phyloP scores from a whole-genome alignment of 768 basidiomycete species.

The Lactifluus echinatus region DNA sequence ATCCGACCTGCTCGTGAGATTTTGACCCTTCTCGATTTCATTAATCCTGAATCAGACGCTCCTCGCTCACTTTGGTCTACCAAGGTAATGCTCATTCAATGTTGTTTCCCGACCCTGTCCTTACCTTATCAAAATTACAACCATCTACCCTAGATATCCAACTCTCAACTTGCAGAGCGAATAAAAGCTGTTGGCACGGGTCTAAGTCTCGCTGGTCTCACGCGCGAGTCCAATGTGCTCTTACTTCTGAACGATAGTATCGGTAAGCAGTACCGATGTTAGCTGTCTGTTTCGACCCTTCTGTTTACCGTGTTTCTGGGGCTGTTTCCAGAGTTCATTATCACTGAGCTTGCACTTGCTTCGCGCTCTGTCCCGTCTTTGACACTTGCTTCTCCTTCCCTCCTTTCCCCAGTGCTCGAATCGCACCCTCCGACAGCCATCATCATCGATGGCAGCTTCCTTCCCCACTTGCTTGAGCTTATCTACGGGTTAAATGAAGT shows the following conservation, averaged over 20 bases:
- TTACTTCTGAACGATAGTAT: constrained; percentile 71
- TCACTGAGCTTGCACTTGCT: constrained; percentile 72
- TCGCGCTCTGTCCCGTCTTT: constrained; percentile 59
- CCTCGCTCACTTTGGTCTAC: constrained; percentile 74
- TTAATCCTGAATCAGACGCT: constrained; percentile 56
- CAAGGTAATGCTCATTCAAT: constrained; percentile 45
- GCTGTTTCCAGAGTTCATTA: constrained; percentile 52
- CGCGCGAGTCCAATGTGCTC: constrained; percentile 58
- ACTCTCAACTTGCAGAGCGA: constrained; percentile 59
- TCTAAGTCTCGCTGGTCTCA: constrained; percentile 47
- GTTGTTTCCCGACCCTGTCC: background rate
- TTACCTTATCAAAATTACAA: background rate
- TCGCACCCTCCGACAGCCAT: constrained; percentile 63
- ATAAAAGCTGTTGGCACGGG: constrained; percentile 69
- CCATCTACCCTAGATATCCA: constrained; percentile 52
- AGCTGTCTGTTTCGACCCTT: background rate
- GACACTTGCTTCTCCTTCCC: constrained; percentile 48
- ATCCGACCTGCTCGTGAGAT: constrained; percentile 64
- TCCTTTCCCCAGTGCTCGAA: constrained; percentile 61
- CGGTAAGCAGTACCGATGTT: constrained; percentile 33
- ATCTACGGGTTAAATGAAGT: constrained; percentile 51
- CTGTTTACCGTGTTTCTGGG: constrained; percentile 5
- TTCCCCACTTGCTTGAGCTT: constrained; percentile 62
- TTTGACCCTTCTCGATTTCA: constrained; percentile 53
- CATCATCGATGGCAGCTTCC: constrained; percentile 56